These are phyloP conservation scores for Russula foetens DNA, from an alignment of 768 basidiomycete species.

Conservation along the genomic window DNA sequence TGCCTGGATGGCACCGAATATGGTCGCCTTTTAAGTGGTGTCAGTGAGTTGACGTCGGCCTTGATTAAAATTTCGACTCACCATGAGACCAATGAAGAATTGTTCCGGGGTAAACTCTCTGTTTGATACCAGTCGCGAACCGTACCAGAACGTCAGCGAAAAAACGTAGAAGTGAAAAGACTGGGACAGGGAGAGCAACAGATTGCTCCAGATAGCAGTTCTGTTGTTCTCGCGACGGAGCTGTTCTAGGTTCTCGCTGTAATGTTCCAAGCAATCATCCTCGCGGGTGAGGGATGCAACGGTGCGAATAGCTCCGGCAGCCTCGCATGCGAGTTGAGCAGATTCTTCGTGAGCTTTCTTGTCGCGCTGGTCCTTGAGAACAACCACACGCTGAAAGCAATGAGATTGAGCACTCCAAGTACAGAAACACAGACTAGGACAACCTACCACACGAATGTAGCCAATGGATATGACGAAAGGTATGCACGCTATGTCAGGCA, in stretches of 20 bases:
- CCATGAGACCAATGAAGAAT: slow-evolving; percentile 88
- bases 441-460: slow-evolving; percentile 67
- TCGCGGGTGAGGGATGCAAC: too few relatives aligned
- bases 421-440: neutral
- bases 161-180: slow-evolving; percentile 73
- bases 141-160: slow-evolving; percentile 74
- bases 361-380: too few relatives aligned
- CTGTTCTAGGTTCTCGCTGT: slow-evolving; percentile 58
- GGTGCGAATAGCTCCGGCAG: too few relatives aligned
- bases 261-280: slow-evolving; percentile 56
- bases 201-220: slow-evolving; percentile 51
- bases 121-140: slow-evolving; percentile 50
- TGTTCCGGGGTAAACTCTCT: too few relatives aligned
- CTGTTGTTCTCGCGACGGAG: slow-evolving; percentile 59
- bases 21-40: slow-evolving; percentile 62
- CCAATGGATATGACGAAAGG: slow-evolving; percentile 63
- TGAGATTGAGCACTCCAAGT: neutral
- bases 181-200: slow-evolving; percentile 66
- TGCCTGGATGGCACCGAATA: too few relatives aligned
- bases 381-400: slow-evolving; percentile 36
- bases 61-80: slow-evolving; percentile 32
- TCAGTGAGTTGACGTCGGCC: neutral
- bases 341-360: too few relatives aligned
- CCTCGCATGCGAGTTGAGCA: too few relatives aligned
- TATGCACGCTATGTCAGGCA: slow-evolving; percentile 41